Percentiles rank a stretch among this genome's conserved stretches.
phyloP scores from a whole-genome alignment of 1,284 basidiomycete species.

The Earliella scabrosa region DNA sequence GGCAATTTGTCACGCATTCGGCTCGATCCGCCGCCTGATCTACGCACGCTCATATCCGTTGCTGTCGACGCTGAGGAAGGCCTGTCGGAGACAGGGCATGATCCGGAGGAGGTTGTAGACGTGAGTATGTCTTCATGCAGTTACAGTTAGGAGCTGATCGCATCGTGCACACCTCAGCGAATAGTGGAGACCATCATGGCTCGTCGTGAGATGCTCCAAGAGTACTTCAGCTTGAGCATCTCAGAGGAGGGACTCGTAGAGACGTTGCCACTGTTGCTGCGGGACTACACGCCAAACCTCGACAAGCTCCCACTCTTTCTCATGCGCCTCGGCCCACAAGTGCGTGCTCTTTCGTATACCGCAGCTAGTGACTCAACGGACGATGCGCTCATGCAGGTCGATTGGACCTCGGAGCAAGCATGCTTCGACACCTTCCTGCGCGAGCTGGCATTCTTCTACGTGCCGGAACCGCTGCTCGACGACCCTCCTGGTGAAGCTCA shows the following conservation, averaged over 20 bases:
- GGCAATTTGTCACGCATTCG: slow-evolving; percentile 79
- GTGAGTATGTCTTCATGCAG: too few species aligned
- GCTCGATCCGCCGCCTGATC: slow-evolving; percentile 81
- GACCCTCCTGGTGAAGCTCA: slow-evolving; percentile 29
- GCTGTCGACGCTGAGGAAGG: slow-evolving; percentile 79
- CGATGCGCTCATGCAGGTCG: slow-evolving; percentile 74
- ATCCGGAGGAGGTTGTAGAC: slow-evolving; percentile 67
- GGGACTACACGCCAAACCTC: slow-evolving; percentile 85
- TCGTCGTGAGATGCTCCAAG: slow-evolving; percentile 85
- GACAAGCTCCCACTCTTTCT: slow-evolving; percentile 86
- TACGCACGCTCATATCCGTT: slow-evolving; percentile 75
- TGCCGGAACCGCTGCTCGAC: slow-evolving; percentile 55
- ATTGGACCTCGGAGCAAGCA: slow-evolving; percentile 85
- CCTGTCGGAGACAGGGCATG: slow-evolving; percentile 51
- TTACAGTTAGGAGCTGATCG: too few species aligned
- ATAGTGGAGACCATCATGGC: slow-evolving; percentile 61
- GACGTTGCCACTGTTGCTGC: slow-evolving; percentile 81
- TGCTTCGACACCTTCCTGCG: slow-evolving; percentile 89
- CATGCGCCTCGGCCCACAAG: slow-evolving; percentile 86
- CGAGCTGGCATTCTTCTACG: slow-evolving; percentile 92
- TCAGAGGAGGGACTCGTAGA: slow-evolving; percentile 67
- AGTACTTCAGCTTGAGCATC: slow-evolving; percentile 89
- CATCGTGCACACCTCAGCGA: too few species aligned
- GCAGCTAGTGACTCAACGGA: neutral
- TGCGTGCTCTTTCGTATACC: slow-evolving; percentile 37